Percentiles rank a stretch among this genome's conserved stretches.
Evolutionary conservation across 345 rosid species (phyloP).

Genomic region (Tarenaya hassleriana): DNA sequence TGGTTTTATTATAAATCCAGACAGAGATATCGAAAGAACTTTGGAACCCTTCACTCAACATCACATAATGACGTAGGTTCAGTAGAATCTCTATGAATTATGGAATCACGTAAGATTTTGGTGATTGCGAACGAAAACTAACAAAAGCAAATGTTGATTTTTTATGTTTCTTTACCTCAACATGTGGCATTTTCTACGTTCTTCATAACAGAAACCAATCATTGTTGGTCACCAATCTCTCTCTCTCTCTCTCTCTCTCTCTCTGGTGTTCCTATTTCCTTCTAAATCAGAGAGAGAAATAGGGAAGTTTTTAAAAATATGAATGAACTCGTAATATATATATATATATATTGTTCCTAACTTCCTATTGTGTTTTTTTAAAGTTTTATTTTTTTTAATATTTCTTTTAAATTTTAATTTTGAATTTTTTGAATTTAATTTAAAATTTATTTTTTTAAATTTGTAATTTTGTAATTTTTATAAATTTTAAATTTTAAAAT

Average conservation of each 20-base stretch:
- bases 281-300: conserved; percentile 27
- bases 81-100: too few species aligned
- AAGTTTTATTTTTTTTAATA: too few species aligned
- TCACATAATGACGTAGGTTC: too few species aligned
- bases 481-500: too few species aligned
- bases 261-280: conserved; percentile 29
- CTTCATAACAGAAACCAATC: conserved; percentile 14
- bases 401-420: too few species aligned
- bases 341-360: background rate
- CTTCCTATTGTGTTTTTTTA: too few species aligned
- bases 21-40: conserved; percentile 20
- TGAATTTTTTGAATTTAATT: too few species aligned
- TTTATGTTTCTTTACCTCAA: conserved; percentile 24
- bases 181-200: conserved; percentile 17
- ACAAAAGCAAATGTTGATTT: conserved; percentile 9
- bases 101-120: too few species aligned
- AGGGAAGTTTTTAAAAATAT: conserved; percentile 12
- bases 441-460: too few species aligned
- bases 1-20: conserved; percentile 35
- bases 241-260: conserved; percentile 20
- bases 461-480: too few species aligned
- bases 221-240: conserved; percentile 30
- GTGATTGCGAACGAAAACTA: conserved; percentile 12
- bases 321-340: conserved; percentile 17
- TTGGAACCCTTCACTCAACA: conserved; percentile 15